Base-by-base conservation (phyloP, 2,329 filamentous ascomycete genomes). In the Leptographium wingfieldii region DNA sequence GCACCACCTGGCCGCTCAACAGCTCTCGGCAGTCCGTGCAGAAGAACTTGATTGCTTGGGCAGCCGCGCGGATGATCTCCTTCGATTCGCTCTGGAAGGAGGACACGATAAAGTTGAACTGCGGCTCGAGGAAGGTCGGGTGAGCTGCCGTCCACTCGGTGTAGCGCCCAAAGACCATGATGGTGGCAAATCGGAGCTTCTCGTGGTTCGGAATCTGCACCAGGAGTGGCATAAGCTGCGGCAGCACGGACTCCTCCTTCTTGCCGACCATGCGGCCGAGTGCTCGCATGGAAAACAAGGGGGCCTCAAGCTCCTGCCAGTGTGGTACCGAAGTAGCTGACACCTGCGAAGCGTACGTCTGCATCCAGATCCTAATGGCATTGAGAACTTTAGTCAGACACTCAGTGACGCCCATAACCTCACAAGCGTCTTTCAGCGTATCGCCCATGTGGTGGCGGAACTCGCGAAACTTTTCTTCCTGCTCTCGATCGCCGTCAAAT, bases 401-500 rank as follows among this genome's bases (percentile, higher is more conserved):
- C 63, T 95, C 89, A 0, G 90, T 87, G 12, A 95, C 89, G 11
- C 92, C 92, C 76, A 99, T 91, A 49, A 99, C 92, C 70, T 96
- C 89, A 72, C 94, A 99, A 59, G 90, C 90, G 69, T 99, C 94
- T 74, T 99, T 99, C 56, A 99, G 80, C 0, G 95, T 95, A 70
- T 99, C 95, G 43, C 94, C 94, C 90, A 99, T 97, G 58, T 90
- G 85, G 70, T 99, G 94, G 65, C 94, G 82, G 77, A 97, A 99
- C 68, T 95, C 90, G 55, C 94, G 85, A 75, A 99, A 99, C 71
- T 94, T 95, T 68, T 99, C 94, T 72, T 99, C 94, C 62, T 90
- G 86, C 70, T 97, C 94, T 49, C 92, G 85, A 70, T 99, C 94
- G 58, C 94, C 94, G 63, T 96, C 92, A 69, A 99, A 99, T 0